Evolutionary conservation across 2,329 filamentous ascomycete genomes (phyloP), one percentile per base, ranked within the genome.

Genomic region (Sporothrix brasiliensis): DNA sequence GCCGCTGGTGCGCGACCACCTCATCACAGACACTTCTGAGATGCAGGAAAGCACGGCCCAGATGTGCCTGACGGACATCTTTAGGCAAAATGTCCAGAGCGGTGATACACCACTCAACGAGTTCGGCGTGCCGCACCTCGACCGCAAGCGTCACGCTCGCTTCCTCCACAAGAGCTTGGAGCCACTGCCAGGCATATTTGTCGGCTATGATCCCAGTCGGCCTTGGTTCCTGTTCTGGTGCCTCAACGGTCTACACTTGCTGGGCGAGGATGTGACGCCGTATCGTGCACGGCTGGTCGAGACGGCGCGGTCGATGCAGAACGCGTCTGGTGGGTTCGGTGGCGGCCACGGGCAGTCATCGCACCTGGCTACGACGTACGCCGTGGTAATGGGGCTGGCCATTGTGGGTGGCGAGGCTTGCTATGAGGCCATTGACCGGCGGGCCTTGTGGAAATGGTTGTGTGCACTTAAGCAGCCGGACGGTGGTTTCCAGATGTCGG

Each of bases 201-300:
- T 90, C 68, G 85, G 85, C 65, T 87, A 93, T 74, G 95, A 99
- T 83, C 91, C 95, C 44, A 94, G 92, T 77, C 85, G 94, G 69
- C 94, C 95, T 11, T 99, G 95, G 95, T 87, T 97, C 76, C 85
- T 97, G 74, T 98, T 97, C 82, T 99, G 95, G 95, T 91, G 88
- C 68, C 83, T 98, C 69, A 88, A 90, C 47, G 93, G 88, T 2
- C 83, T 99, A 74, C 83, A 86, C 34, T 83, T 94, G 47, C 82
- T 99, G 66, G 93, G 92, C 63, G 88, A 93, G 77, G 92, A 97
- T 78, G 83, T 87, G 63, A 80, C 80, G 44, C 80, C 88, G 52
- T 94, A 92, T 79, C 87, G 90, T 70, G 82, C 91, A 74, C 85
- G 86, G 80, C 87, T 94, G 71, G 82, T 92, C 67, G 86, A 89